Conservation (phyloP, 257 asterid species). For the Solanum piurae region DNA sequence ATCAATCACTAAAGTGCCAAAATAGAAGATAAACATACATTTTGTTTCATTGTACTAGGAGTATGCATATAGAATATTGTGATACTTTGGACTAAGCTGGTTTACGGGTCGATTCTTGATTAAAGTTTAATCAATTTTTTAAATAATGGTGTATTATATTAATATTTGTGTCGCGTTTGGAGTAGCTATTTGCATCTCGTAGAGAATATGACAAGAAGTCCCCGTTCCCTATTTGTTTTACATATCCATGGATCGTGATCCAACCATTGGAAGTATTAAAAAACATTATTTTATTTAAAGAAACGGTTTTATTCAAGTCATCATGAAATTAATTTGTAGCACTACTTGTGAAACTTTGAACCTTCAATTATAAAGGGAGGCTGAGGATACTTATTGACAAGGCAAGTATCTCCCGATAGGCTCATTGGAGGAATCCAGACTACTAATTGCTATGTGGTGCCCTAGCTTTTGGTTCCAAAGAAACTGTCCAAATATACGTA, state of each 20-base stretch:
- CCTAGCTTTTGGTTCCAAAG: neutral
- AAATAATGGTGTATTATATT: neutral
- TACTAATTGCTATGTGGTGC: neutral
- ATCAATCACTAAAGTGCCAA: neutral
- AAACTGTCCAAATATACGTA: neutral
- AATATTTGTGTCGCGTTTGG: neutral
- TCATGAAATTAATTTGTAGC: neutral
- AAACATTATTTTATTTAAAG: neutral
- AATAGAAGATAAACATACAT: neutral
- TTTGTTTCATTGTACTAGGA: neutral
- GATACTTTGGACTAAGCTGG: neutral
- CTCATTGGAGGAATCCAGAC: neutral
- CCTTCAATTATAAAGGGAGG: neutral
- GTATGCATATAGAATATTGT: neutral
- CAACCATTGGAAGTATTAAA: neutral
- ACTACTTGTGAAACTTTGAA: neutral
- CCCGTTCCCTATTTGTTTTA: neutral
- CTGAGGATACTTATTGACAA: neutral
- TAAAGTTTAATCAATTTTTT: neutral
- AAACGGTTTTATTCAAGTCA: neutral
- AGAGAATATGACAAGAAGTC: neutral
- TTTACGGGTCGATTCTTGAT: neutral
- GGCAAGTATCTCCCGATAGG: neutral
- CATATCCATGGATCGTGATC: neutral
- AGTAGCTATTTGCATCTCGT: neutral